Evolutionary conservation across 768 basidiomycete genomes (phyloP).

Genomic region (Phylloporus sp.): DNA sequence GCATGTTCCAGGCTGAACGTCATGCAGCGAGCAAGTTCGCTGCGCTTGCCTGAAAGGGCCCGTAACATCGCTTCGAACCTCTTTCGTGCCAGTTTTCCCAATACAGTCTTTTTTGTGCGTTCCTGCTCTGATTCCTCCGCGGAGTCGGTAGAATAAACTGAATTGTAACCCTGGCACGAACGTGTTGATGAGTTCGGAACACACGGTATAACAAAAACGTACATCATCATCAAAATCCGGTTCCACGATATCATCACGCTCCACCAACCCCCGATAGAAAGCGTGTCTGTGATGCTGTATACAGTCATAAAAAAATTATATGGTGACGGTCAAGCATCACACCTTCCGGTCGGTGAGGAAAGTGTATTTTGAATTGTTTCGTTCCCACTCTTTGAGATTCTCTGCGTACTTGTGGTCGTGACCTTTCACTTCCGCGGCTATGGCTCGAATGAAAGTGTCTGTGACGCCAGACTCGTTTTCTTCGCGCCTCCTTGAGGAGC

Average conservation of each 20-base stretch:
- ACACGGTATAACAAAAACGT: slow-evolving; percentile 14
- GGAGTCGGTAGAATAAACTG: slow-evolving; percentile 87
- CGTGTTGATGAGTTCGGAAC: slow-evolving; percentile 5
- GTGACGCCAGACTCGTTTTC: slow-evolving; percentile 60
- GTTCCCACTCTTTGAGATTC: slow-evolving; percentile 69
- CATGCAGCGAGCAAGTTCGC: slow-evolving; percentile 93
- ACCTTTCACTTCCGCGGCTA: slow-evolving; percentile 78
- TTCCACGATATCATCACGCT: slow-evolving; percentile 48
- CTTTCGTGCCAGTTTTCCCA: slow-evolving; percentile 75
- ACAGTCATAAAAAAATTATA: slow-evolving; percentile 1
- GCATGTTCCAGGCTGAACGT: slow-evolving; percentile 96
- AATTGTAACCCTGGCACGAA: slow-evolving; percentile 68
- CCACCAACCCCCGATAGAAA: slow-evolving; percentile 65
- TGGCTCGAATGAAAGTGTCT: slow-evolving; percentile 80
- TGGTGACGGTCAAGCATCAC: slow-evolving; percentile 9
- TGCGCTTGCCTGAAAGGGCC: slow-evolving; percentile 76
- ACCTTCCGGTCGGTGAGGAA: slow-evolving; percentile 65
- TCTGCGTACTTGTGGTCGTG: slow-evolving; percentile 77
- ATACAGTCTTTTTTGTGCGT: slow-evolving; percentile 62
- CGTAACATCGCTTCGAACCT: slow-evolving; percentile 91
- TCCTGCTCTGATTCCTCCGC: slow-evolving; percentile 93
- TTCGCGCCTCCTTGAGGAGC: slow-evolving; percentile 33
- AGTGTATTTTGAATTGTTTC: slow-evolving; percentile 72
- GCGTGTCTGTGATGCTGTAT: slow-evolving; percentile 65
- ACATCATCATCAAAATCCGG: slow-evolving; percentile 83